phyloP scores from a whole-genome alignment of 768 basidiomycete genomes.

The Lentinula detonsa region DNA sequence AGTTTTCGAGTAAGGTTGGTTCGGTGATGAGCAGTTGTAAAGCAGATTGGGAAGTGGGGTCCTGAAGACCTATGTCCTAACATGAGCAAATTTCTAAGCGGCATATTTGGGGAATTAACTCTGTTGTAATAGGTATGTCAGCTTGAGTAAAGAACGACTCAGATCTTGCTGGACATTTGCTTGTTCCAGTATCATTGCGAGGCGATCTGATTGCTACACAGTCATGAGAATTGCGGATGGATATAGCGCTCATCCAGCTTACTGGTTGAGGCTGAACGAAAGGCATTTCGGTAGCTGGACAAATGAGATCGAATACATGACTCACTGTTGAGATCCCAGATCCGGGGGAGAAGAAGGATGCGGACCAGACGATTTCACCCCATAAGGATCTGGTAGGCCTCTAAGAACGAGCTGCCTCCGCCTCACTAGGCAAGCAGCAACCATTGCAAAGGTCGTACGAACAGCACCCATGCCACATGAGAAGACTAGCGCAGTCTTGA shows the following conservation, averaged over 20 bases:
- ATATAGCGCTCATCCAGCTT: not conserved
- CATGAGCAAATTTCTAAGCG: not conserved
- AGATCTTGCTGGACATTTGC: conserved; percentile 77
- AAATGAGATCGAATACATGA: not conserved
- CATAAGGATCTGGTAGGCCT: conserved; percentile 78
- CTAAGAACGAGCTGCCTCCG: conserved; percentile 64
- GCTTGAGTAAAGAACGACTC: conserved; percentile 64
- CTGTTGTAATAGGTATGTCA: conserved; percentile 80
- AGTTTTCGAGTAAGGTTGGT: conserved; percentile 73
- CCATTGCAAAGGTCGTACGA: conserved; percentile 95
- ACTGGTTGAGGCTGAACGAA: not conserved
- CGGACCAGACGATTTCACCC: conserved; percentile 23
- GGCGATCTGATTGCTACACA: conserved; percentile 37
- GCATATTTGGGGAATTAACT: conserved; percentile 32
- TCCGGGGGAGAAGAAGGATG: conserved; percentile 14
- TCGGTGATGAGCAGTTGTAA: conserved; percentile 81
- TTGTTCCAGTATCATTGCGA: conserved; percentile 64
- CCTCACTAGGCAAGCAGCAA: conserved; percentile 83
- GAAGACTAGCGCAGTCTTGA: conserved; percentile 80
- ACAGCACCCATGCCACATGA: conserved; percentile 98
- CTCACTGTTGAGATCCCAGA: conserved; percentile 48
- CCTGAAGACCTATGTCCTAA: conserved; percentile 47
- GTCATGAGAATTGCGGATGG: not conserved
- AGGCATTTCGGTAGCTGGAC: conserved; percentile 9
- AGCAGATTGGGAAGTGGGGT: conserved; percentile 66